Percentiles rank a stretch among this genome's conserved stretches.
These are phyloP conservation scores for Suhomyces pyralidae DNA, from an alignment of 805 yeast species.

Conservation along the genomic window DNA sequence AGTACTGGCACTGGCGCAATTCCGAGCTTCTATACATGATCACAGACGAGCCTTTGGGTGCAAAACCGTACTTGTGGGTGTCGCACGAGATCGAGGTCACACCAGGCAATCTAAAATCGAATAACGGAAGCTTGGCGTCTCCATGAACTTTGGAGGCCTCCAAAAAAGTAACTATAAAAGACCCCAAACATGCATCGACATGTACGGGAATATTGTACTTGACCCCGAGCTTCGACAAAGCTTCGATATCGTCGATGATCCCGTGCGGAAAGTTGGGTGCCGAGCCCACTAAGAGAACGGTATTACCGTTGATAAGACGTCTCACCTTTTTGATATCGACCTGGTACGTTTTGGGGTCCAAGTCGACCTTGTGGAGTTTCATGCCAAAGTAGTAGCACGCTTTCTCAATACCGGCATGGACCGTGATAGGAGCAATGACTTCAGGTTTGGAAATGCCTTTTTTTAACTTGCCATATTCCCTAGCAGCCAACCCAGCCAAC, in stretches of 20 bases:
- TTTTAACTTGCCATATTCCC: conserved; percentile 62
- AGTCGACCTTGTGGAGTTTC: conserved; percentile 73
- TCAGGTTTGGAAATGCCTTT: conserved; percentile 71
- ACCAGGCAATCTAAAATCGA: conserved; percentile 82
- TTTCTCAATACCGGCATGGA: conserved; percentile 94
- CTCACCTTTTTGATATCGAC: conserved; percentile 65
- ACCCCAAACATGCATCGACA: conserved; percentile 94
- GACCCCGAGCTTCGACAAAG: conserved; percentile 62
- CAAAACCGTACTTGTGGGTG: conserved; percentile 98
- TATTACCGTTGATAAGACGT: conserved; percentile 68
- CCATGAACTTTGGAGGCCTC: conserved; percentile 54
- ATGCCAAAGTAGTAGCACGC: conserved; percentile 90
- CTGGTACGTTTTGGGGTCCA: conserved; percentile 63
- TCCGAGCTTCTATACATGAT: conserved; percentile 78
- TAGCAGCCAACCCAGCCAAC: conserved; percentile 83
- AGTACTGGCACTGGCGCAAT: conserved; percentile 80
- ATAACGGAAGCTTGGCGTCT: conserved; percentile 44
- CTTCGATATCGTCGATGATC: conserved; percentile 82
- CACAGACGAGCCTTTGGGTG: conserved; percentile 93
- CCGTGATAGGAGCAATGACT: conserved; percentile 81
- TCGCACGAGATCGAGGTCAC: conserved; percentile 99
- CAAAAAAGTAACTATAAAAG: conserved; percentile 81
- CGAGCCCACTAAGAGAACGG: conserved; percentile 84
- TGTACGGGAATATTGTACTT: conserved; percentile 78
- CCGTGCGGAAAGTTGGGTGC: conserved; percentile 99